Conservation (phyloP, 768 basidiomycete species). For the Calvatia gigantea region DNA sequence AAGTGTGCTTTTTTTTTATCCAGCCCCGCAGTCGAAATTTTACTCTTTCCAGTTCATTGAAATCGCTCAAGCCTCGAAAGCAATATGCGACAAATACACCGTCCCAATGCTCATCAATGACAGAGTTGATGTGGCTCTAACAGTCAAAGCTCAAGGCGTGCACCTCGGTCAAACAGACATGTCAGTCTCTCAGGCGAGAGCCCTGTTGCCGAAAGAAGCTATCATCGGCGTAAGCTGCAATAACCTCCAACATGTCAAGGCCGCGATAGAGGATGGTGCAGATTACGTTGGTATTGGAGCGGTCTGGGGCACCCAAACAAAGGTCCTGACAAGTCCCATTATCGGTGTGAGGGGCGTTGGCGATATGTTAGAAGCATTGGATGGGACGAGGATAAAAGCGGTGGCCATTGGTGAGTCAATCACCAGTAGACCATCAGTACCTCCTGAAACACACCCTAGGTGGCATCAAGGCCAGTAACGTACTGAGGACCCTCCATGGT, state of each 20-base stretch:
- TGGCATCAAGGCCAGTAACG: slow-evolving; percentile 79
- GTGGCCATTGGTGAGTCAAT: slow-evolving; percentile 77
- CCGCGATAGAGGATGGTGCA: slow-evolving; percentile 59
- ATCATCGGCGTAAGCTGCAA: slow-evolving; percentile 84
- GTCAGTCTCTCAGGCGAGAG: slow-evolving; percentile 61
- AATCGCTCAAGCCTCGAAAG: slow-evolving; percentile 67
- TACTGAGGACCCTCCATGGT: slow-evolving; percentile 73
- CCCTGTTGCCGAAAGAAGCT: slow-evolving; percentile 61
- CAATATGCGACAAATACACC: slow-evolving; percentile 68
- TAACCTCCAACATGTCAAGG: slow-evolving; percentile 56
- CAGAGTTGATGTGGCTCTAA: slow-evolving; percentile 83
- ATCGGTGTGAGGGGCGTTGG: slow-evolving; percentile 76
- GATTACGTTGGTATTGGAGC: slow-evolving; percentile 92
- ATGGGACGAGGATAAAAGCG: slow-evolving; percentile 60
- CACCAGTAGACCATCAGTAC: too few relatives aligned
- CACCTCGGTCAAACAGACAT: slow-evolving; percentile 91
- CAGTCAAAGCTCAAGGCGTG: slow-evolving; percentile 72
- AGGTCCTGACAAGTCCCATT: slow-evolving; percentile 59
- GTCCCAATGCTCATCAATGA: slow-evolving; percentile 88
- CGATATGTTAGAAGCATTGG: slow-evolving; percentile 58
- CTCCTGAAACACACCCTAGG: too few relatives aligned
- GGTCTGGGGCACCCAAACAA: slow-evolving; percentile 78
- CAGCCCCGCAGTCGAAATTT: background rate
- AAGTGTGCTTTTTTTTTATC: slow-evolving; percentile 43
- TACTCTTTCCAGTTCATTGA: slow-evolving; percentile 59